These are phyloP conservation scores for Mycotypha africana DNA, from an alignment of 371 early-diverging fungal species.

Conservation along the genomic window DNA sequence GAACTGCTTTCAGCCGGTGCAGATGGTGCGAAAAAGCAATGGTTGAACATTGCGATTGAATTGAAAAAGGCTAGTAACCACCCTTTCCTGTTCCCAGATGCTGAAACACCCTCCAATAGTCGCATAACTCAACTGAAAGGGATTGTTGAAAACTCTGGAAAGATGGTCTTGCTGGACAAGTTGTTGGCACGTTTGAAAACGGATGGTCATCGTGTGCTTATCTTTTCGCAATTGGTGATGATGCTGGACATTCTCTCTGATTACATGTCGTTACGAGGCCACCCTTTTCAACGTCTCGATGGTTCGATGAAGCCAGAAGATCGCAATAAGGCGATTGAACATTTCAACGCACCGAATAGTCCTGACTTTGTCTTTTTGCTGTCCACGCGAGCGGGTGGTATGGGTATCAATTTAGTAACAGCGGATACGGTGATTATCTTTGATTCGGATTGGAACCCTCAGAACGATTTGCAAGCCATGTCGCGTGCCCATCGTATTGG, in stretches of 20 bases:
- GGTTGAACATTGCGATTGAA: slow-evolving; percentile 94
- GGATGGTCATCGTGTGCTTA: slow-evolving; percentile 90
- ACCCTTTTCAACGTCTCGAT: slow-evolving; percentile 94
- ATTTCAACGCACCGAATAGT: slow-evolving; percentile 95
- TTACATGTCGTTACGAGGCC: slow-evolving; percentile 80
- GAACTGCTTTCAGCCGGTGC: slow-evolving; percentile 78
- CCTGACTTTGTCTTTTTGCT: slow-evolving; percentile 97
- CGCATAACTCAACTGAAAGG: slow-evolving; percentile 75
- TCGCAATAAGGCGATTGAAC: slow-evolving; percentile 95
- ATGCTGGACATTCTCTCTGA: slow-evolving; percentile 95
- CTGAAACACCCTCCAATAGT: slow-evolving; percentile 63
- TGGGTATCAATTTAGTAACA: slow-evolving; percentile 97
- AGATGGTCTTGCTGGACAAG: slow-evolving; percentile 94
- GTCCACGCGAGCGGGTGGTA: slow-evolving; percentile 98
- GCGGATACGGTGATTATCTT: slow-evolving; percentile 99
- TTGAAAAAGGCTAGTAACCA: slow-evolving; percentile 99
- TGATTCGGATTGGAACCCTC: slow-evolving; percentile 99
- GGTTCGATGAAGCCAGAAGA: slow-evolving; percentile 91
- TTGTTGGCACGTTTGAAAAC: slow-evolving; percentile 78
- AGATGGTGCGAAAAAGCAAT: slow-evolving; percentile 82
- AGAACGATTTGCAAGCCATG: slow-evolving; percentile 99
- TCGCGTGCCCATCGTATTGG: slow-evolving; percentile 99
- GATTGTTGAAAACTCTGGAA: slow-evolving; percentile 86
- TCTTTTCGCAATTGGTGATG: slow-evolving; percentile 95
- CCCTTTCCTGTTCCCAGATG: slow-evolving; percentile 94